Evolutionary conservation across 139 green algal genomes (phyloP), one percentile per base, ranked within the genome.

Genomic region (Marvania coccoides): DNA sequence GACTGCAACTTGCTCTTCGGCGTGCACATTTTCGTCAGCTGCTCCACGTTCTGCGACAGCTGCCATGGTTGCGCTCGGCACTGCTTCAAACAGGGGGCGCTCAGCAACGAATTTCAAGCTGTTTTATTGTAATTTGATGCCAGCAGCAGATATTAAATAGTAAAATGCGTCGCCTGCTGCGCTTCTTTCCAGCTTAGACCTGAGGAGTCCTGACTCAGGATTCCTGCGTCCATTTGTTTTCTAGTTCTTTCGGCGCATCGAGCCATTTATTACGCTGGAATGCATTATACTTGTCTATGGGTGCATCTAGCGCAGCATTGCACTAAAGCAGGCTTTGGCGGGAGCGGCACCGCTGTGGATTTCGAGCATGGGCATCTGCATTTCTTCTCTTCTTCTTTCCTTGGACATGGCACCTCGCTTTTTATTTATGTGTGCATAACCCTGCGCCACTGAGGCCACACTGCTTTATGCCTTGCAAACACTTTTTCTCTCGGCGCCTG

Each of bases 1-100:
- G 9, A 26, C 45, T 4, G n/a, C 26, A n/a, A 59, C 69, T n/a
- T 73, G 60, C 46, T 57, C 62, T 13, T 70, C 66, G 30, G 61
- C 47, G 28, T 58, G 36, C 45, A n/a, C n/a, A n/a, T n/a, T n/a
- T n/a, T 80, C 35, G 23, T 35, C 53, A 42, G 23, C 28, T 53
- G 30, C 64, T 53, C 37, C 40, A 19, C 12, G 47, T 34, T 42
- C 47, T n/a, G 19, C 26, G 30, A 23, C 69, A 31, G 47, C 39
- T 23, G 63, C 61, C 46, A 47, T 42, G 15, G 13, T 31, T 36
- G 23, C 12, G 31, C 42, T 63, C 42, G 33, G 47, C 33, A 3
- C 45, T 46, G 12, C 47, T 47, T 5, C 34, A 33, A 4, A 5
- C 35, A 15, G 5, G 14, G 5, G 9, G 54, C 34, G 19, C 42